Evolutionary conservation across 2,329 filamentous ascomycete genomes (phyloP).

Genomic region (Fusarium staphyleae): DNA sequence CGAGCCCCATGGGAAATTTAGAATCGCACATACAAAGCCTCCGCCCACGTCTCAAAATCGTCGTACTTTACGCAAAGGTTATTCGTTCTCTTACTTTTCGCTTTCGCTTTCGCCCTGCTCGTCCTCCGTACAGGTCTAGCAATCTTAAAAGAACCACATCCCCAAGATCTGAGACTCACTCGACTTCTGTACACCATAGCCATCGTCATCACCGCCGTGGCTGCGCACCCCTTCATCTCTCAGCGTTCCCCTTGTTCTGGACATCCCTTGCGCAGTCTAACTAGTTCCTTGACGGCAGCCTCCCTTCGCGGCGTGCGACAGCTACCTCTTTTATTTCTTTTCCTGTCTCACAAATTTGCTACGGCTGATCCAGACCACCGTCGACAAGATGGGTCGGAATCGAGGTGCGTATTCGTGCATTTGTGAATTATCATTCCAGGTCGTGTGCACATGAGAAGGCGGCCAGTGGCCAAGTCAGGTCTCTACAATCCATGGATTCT

Average conservation of each 20-base stretch:
- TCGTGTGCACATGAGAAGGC: background rate
- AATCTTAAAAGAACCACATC: background rate
- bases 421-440: conserved; percentile 36
- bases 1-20: conserved; percentile 40
- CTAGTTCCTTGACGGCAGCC: conserved; percentile 3
- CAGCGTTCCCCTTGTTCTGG: conserved; percentile 12
- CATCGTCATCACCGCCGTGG: conserved; percentile 34
- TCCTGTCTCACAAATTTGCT: conserved; percentile 36
- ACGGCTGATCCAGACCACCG: conserved; percentile 23
- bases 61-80: conserved; percentile 25
- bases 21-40: conserved; percentile 27
- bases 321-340: conserved; percentile 6
- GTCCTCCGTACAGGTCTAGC: background rate
- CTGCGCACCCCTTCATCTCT: conserved; percentile 33
- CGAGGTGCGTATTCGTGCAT: conserved; percentile 55
- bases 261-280: conserved; percentile 30
- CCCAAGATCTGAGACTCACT: no score
- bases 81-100: conserved; percentile 17
- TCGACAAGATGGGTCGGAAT: conserved; percentile 59
- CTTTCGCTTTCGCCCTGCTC: conserved; percentile 20
- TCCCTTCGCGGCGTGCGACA: conserved; percentile 13
- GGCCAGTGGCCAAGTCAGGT: no score
- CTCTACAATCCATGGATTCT: no score
- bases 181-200: conserved; percentile 21
- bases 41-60: conserved; percentile 24